Base-by-base conservation (phyloP, 2,329 filamentous ascomycete genomes). In the Simplicillium sp. region DNA sequence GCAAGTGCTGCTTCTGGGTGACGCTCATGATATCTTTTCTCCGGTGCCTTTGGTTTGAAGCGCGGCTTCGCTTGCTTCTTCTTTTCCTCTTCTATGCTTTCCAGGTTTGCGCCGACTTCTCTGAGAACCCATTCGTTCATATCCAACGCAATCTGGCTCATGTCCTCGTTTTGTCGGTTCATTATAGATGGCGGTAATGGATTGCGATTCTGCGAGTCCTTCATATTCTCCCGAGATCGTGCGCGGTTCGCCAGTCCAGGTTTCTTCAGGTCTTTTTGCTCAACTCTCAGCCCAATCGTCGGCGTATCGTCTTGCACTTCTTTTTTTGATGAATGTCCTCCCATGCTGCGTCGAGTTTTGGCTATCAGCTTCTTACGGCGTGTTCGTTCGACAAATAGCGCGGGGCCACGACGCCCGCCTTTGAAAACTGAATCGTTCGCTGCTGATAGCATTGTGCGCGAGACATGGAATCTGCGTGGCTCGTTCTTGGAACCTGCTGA, bases 101-200 rank as follows among this genome's bases (percentile, higher is more conserved):
- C 61, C 5, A 78, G 54, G 45, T 71, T 75, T 15, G 68, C 65
- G 2, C 68, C 70, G 29, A 82, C 77, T 45, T 80, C 69, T 48
- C 70, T 64, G 46, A 82, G 59, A 1, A 77, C 73, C 61, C 74
- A 82, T 28, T 65, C 61, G 50, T 77, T 68, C 73, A 78, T 77
- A 29, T 73, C 71, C 6, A 66, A 66, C 2, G 71, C 61, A 29
- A 77, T 64, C 46, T 66, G 62, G 33, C 70, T 66, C 61, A 73
- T 67, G 34, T 75, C 65, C 44, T 65, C 56, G 29, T 50, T 56
- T 43, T 64, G 59, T 3, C 54, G 57, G 16, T 54, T 52, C 53
- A 50, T 49, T 38, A 62, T 36, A 12, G 63, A 58, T 29, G 47
- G 41, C 11, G 64, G 57, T 11, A 66, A 51, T 8, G 58, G 58